Percentiles rank a stretch among this genome's conserved stretches.
Conservation (phyloP, 176 grass and related monocot species). For the Guadua angustifolia region DNA sequence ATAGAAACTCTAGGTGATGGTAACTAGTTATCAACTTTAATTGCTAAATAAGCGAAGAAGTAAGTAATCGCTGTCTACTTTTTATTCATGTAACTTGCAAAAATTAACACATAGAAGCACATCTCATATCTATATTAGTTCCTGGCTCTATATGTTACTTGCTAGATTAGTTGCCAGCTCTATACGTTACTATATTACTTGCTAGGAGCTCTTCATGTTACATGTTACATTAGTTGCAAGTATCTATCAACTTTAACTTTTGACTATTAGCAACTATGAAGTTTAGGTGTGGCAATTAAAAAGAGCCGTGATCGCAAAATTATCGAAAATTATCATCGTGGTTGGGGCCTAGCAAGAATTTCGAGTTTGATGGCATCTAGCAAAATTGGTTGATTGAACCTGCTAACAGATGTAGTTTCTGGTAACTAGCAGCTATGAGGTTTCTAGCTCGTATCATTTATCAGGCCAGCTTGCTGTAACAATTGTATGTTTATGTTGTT, state of each 20-base stretch:
- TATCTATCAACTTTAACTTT: not conserved
- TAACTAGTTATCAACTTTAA: no score
- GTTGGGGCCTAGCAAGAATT: no score
- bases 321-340: not conserved
- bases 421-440: not conserved
- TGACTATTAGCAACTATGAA: not conserved
- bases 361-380: not conserved
- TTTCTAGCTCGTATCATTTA: no score
- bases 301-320: not conserved
- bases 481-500: no score
- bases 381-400: not conserved
- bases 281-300: not conserved
- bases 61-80: no score
- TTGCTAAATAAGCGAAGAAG: no score
- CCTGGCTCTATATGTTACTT: not conserved
- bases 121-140: no score
- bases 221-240: not conserved
- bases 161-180: not conserved
- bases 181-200: no score
- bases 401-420: not conserved
- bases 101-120: no score
- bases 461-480: no score
- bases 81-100: no score
- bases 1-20: accelerated
- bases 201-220: no score